Percentiles rank a stretch among this genome's conserved stretches.
phyloP scores from a whole-genome alignment of 2,329 filamentous ascomycete genomes.

The Cordyceps cicadae region DNA sequence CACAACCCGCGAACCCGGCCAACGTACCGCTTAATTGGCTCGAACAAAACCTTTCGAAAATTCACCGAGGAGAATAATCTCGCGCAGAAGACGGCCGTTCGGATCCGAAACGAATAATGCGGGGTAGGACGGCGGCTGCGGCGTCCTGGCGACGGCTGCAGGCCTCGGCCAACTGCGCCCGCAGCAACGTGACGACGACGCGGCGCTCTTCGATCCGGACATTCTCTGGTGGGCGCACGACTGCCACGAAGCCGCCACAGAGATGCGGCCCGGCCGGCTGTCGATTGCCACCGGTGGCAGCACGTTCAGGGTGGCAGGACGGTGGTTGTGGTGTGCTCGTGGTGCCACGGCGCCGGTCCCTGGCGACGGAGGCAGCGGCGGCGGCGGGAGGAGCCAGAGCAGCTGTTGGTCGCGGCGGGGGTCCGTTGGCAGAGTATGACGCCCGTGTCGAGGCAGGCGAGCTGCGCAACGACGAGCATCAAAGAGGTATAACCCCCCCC shows the following conservation, averaged over 20 bases:
- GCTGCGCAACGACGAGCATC: slow-evolving; percentile 81
- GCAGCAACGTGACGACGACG: not conserved
- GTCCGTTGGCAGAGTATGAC: slow-evolving; percentile 81
- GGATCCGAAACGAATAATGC: slow-evolving; percentile 14
- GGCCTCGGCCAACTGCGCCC: slow-evolving; percentile 10
- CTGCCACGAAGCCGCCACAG: slow-evolving; percentile 1
- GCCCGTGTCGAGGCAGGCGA: slow-evolving; percentile 64
- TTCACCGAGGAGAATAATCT: not conserved
- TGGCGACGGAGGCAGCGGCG: slow-evolving; percentile 21
- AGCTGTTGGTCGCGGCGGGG: slow-evolving; percentile 42
- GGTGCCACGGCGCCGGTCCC: slow-evolving; percentile 16
- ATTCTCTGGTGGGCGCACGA: not conserved
- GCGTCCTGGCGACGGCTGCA: slow-evolving; percentile 15
- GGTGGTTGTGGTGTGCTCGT: slow-evolving; percentile 8
- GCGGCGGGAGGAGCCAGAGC: slow-evolving; percentile 2
- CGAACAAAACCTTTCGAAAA: too few species aligned
- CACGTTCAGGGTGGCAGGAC: slow-evolving; percentile 3
- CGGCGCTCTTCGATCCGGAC: not conserved
- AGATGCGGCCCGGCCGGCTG: slow-evolving; percentile 10
- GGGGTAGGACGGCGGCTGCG: slow-evolving; percentile 12
- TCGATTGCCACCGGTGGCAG: not conserved
- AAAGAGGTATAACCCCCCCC: slow-evolving; percentile 61
- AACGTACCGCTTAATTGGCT: not conserved
- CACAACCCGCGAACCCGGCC: not conserved
- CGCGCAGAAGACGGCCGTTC: not conserved